Percentiles rank a stretch among this genome's conserved stretches.
Conservation (phyloP, 1,139 yeast species). For the Lodderomyces margitis region DNA sequence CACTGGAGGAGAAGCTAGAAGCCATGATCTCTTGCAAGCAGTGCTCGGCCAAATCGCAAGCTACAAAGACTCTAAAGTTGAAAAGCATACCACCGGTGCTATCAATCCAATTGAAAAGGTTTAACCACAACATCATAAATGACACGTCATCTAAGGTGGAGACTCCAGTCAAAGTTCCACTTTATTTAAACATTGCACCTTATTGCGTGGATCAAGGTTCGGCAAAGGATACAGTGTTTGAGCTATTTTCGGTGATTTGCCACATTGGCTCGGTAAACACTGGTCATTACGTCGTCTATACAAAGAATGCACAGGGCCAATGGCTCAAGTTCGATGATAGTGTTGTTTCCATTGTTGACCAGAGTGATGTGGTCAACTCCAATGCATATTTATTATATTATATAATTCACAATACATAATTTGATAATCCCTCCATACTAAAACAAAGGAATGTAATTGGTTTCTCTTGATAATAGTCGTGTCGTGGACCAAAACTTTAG, state of each 20-base stretch:
- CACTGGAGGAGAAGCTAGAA: slow-evolving; percentile 74
- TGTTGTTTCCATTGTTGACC: slow-evolving; percentile 65
- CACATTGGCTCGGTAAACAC: slow-evolving; percentile 93
- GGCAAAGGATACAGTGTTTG: slow-evolving; percentile 51
- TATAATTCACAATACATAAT: slow-evolving; percentile 47
- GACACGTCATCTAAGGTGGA: slow-evolving; percentile 74
- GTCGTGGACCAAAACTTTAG: too few species aligned
- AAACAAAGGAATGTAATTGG: neutral
- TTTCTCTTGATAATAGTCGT: too few species aligned
- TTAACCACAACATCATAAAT: slow-evolving; percentile 63
- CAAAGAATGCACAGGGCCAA: slow-evolving; percentile 65
- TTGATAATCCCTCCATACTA: neutral
- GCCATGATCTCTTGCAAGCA: slow-evolving; percentile 52
- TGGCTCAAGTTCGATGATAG: slow-evolving; percentile 96
- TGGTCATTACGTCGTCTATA: slow-evolving; percentile 85
- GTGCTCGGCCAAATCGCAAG: slow-evolving; percentile 62
- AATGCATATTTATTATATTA: slow-evolving; percentile 82
- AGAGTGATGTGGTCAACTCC: slow-evolving; percentile 61
- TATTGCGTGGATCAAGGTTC: slow-evolving; percentile 34
- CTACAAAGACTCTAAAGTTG: slow-evolving; percentile 67
- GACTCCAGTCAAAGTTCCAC: slow-evolving; percentile 68
- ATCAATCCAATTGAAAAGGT: slow-evolving; percentile 82
- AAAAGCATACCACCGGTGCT: slow-evolving; percentile 73
- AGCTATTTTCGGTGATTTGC: slow-evolving; percentile 80
- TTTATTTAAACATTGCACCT: slow-evolving; percentile 64